Evolutionary conservation across 2,329 filamentous ascomycete species (phyloP), one percentile per base, ranked within the genome.

Genomic region (Sphaceloma murrayae): DNA sequence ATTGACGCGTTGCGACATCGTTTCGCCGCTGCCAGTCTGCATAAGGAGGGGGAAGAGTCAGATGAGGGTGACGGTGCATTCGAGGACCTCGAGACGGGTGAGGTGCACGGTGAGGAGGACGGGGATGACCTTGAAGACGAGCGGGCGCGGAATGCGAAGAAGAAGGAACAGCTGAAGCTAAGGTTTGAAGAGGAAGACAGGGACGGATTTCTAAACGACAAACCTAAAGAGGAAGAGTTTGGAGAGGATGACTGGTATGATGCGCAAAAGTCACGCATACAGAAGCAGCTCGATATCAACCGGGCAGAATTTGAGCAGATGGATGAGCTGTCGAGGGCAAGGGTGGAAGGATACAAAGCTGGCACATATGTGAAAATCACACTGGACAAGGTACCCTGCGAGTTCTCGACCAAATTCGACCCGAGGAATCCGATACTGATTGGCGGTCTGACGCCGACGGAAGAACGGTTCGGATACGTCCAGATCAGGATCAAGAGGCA

Each of bases 171-270:
- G 61, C 75, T 98, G 43, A 93, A 86, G 60, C 70, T 93, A 43
- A 79, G 93, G 1, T 98, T 98, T 58, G 91, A 98, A 58, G 88
- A 96, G 62, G 91, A 98, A 69, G 91, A 98, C 59, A 77, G 85
- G n/a, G 91, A 98, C 59, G 91, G 91, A 0, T 88, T 95, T 60
- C 78, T 84, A 56, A 93, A 93, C 57, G 86, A 91, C 63, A 93
- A 93, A 58, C 80, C 84, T 19, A 77, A 80, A 40, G 78, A 89
- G 43, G 69, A 77, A 47, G 82, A 93, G 58, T 96, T 94, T 56
- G 91, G 88, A 43, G 91, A 98, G 63, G 91, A 98, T 59, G 85
- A 98, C 46, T 98, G 93, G 93, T 98, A 98, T 60, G 91, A 96
- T 58, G 78, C 84, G 19, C 91, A 98, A 60, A 98, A 98, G 67